These are phyloP conservation scores for Malus sieversii DNA, from an alignment of 306 rosid species.

Conservation along the genomic window DNA sequence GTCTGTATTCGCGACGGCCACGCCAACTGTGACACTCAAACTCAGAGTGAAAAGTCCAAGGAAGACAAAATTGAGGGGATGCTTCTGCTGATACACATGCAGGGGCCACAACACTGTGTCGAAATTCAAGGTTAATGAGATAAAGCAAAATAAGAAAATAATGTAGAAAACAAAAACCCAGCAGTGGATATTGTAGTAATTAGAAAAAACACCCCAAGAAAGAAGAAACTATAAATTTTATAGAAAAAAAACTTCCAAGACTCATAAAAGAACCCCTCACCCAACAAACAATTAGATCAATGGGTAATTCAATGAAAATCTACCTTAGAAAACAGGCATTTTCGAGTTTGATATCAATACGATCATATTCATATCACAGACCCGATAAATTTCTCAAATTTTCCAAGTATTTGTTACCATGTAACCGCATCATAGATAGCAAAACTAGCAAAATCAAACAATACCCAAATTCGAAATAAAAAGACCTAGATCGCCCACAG, in stretches of 20 bases:
- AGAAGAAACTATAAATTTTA: too few species aligned
- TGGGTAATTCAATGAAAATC: neutral
- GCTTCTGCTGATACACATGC: conserved; percentile 75
- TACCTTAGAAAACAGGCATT: neutral
- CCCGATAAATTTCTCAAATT: neutral
- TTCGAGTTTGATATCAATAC: neutral
- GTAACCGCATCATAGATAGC: neutral
- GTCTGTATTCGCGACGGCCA: conserved; percentile 72
- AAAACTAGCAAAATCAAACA: neutral
- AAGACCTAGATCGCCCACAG: neutral
- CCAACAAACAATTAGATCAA: neutral
- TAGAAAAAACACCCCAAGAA: too few species aligned
- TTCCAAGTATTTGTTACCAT: neutral
- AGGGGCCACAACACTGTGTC: conserved; percentile 79
- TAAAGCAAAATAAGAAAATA: neutral
- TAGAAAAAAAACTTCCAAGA: neutral
- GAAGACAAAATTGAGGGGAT: conserved; percentile 69
- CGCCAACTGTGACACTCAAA: conserved; percentile 77
- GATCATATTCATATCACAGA: neutral
- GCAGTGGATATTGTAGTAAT: too few species aligned
- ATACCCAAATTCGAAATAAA: neutral
- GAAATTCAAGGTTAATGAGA: neutral
- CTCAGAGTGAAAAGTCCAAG: conserved; percentile 82
- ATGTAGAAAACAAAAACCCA: too few species aligned
- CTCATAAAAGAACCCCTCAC: too few species aligned